A percentile compares a stretch with the other conserved stretches of the same genome.
Evolutionary conservation across 495 filamentous ascomycete species (phyloP).

Genomic region (Xanthoparmelia taractica): DNA sequence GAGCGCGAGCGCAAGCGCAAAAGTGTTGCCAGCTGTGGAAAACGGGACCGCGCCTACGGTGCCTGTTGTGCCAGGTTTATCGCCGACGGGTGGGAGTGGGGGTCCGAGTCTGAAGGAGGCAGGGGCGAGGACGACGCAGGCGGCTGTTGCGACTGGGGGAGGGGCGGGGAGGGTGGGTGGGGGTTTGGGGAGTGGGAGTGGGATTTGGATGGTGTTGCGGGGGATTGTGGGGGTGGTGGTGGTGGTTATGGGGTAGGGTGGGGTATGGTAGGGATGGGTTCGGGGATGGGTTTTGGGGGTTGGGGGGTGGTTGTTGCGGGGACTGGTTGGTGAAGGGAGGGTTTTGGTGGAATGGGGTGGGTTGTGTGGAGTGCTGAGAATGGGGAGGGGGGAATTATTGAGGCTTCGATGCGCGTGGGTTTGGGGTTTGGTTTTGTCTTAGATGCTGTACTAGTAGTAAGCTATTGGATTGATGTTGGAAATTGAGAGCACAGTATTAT

Average conservation of each 20-base stretch:
- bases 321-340: background rate
- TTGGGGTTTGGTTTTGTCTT: no score
- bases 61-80: background rate
- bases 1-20: background rate
- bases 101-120: constrained; percentile 6
- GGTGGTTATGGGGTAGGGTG: background rate
- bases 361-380: no score
- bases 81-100: background rate
- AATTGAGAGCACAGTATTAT: no score
- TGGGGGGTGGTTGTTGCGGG: background rate
- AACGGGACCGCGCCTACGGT: constrained; percentile 5
- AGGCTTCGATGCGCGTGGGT: no score
- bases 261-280: background rate
- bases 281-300: background rate
- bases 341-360: no score
- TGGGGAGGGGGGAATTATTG: no score
- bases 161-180: background rate
- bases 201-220: no score
- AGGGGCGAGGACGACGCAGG: constrained; percentile 2
- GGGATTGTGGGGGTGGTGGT: background rate
- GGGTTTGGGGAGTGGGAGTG: background rate
- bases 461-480: no score
- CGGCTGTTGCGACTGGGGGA: no score
- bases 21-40: background rate
- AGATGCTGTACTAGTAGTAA: no score